A percentile compares a stretch with the other conserved stretches of the same genome.
These are phyloP conservation scores for Plasmodium relictum DNA, from an alignment of 169 alveolate genomes.

Conservation along the genomic window DNA sequence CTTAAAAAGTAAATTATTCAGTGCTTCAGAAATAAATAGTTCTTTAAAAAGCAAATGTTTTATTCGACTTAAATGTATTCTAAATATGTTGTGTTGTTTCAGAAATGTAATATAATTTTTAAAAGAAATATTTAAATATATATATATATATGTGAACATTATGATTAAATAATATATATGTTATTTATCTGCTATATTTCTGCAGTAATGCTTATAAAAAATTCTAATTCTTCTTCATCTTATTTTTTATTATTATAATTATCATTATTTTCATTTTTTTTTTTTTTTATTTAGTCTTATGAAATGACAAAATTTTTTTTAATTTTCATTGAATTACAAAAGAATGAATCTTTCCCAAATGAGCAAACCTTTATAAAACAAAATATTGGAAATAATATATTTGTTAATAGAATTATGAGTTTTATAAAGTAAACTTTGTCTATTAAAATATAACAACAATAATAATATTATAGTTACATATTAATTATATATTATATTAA, in stretches of 20 bases:
- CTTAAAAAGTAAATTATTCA: constrained; percentile 26
- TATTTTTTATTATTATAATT: background rate
- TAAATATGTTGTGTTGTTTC: constrained; percentile 50
- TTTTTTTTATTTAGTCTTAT: constrained; percentile 29
- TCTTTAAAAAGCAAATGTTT: constrained; percentile 20
- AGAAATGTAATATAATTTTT: constrained; percentile 38
- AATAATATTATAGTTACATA: too few species aligned
- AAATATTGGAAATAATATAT: constrained; percentile 53
- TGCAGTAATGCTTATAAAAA: too few species aligned
- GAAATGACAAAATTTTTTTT: constrained; percentile 54
- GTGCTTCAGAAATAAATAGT: constrained; percentile 24
- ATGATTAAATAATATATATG: background rate
- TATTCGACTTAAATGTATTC: constrained; percentile 53
- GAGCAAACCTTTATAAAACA: constrained; percentile 71
- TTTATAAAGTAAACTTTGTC: constrained; percentile 56
- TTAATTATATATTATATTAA: background rate
- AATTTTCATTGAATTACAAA: constrained; percentile 52
- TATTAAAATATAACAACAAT: background rate
- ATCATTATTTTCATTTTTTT: background rate
- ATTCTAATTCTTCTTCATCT: too few species aligned
- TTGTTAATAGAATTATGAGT: constrained; percentile 74
- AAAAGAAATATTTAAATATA: constrained; percentile 3
- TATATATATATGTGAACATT: background rate
- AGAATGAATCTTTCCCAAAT: constrained; percentile 51
- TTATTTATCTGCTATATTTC: background rate